A percentile compares a stretch with the other conserved stretches of the same genome.
These are phyloP conservation scores for Tephrocybe rancida DNA, from an alignment of 768 basidiomycete species.

Conservation along the genomic window DNA sequence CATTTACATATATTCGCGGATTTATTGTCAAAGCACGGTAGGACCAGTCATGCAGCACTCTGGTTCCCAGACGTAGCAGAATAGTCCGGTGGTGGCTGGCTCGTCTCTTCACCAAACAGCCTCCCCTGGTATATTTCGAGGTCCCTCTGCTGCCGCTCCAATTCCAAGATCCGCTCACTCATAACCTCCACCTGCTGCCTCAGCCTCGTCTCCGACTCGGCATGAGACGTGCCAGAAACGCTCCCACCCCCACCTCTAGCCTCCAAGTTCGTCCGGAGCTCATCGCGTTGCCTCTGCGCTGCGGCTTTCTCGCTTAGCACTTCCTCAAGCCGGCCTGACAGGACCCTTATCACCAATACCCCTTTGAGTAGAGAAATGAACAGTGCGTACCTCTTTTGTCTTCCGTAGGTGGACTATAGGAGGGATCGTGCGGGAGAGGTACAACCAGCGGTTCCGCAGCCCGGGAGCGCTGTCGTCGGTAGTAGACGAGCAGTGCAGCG, in stretches of 20 bases:
- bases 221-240: not conserved
- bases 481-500: not conserved
- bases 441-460: not conserved
- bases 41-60: not conserved
- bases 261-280: conserved; percentile 1
- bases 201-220: not conserved
- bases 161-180: conserved; percentile 5
- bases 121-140: not conserved
- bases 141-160: conserved; percentile 12
- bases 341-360: not conserved
- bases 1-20: no score
- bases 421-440: not conserved
- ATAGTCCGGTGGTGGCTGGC: not conserved
- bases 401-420: not conserved
- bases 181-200: conserved; percentile 9
- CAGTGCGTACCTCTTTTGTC: not conserved
- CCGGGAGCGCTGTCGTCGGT: not conserved
- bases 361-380: not conserved
- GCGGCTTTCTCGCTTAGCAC: not conserved
- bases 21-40: no score
- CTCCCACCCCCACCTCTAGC: no score
- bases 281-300: not conserved
- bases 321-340: conserved; percentile 3
- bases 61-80: not conserved
- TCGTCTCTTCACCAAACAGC: not conserved